These are phyloP conservation scores for Schoenoplectus tabernaemontani DNA, from an alignment of 202 grass and related monocot species.

Conservation along the genomic window DNA sequence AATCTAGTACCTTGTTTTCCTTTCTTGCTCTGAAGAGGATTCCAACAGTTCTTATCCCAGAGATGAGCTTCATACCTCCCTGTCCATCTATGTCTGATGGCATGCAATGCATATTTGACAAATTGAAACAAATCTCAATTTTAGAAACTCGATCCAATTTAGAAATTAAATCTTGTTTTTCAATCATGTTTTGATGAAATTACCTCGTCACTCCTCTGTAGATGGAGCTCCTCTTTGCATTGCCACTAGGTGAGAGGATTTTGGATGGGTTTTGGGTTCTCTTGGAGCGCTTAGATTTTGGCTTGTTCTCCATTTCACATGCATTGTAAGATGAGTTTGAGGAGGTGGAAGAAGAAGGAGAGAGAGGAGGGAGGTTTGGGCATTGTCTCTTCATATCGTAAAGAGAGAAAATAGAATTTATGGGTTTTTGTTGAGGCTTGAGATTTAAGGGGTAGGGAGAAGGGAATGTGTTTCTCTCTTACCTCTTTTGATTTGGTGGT, in stretches of 20 bases:
- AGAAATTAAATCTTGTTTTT: background rate
- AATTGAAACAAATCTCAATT: background rate
- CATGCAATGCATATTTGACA: slow-evolving; percentile 26
- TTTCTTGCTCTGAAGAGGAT: slow-evolving; percentile 74
- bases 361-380: slow-evolving; percentile 26
- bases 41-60: slow-evolving; percentile 90
- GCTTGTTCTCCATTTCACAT: slow-evolving; percentile 24
- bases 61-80: slow-evolving; percentile 93
- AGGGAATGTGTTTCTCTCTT: background rate
- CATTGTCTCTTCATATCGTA: slow-evolving; percentile 17
- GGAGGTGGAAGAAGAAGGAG: slow-evolving; percentile 36
- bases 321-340: slow-evolving; percentile 30
- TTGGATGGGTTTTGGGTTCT: slow-evolving; percentile 30
- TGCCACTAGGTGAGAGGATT: slow-evolving; percentile 25
- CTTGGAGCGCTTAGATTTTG: slow-evolving; percentile 50
- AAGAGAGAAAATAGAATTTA: background rate
- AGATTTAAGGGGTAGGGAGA: background rate
- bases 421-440: slow-evolving; percentile 15
- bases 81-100: slow-evolving; percentile 87
- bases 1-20: slow-evolving; percentile 72
- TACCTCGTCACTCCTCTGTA: slow-evolving; percentile 95
- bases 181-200: background rate
- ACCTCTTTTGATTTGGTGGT: background rate
- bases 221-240: slow-evolving; percentile 71
- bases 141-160: background rate